Conservation (phyloP, 805 yeast species). For the Monosporozyma unispora region DNA sequence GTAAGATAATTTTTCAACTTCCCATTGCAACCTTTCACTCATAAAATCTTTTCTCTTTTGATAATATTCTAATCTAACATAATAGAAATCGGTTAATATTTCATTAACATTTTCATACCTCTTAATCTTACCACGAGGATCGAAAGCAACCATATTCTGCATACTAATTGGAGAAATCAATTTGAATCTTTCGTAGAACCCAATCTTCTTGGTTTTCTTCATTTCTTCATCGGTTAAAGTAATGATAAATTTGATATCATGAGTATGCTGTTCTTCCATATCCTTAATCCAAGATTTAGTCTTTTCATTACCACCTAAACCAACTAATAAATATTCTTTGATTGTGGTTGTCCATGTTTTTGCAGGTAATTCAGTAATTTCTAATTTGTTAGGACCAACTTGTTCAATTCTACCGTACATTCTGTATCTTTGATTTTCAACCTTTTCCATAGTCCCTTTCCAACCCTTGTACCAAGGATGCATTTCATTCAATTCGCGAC, state of each 20-base stretch:
- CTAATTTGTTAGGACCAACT: slow-evolving; percentile 68
- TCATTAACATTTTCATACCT: slow-evolving; percentile 69
- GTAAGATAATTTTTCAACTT: slow-evolving; percentile 60
- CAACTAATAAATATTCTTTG: slow-evolving; percentile 74
- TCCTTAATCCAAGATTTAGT: slow-evolving; percentile 81
- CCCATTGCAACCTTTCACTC: slow-evolving; percentile 59
- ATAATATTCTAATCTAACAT: slow-evolving; percentile 78
- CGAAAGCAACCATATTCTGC: slow-evolving; percentile 93
- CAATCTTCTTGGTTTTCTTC: slow-evolving; percentile 65
- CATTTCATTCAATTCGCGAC: slow-evolving; percentile 63
- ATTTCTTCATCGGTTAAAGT: slow-evolving; percentile 72
- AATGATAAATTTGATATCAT: slow-evolving; percentile 69
- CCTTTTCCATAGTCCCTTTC: slow-evolving; percentile 70
- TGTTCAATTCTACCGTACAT: slow-evolving; percentile 77
- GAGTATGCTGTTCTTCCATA: slow-evolving; percentile 88
- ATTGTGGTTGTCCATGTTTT: slow-evolving; percentile 86
- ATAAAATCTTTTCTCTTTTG: slow-evolving; percentile 82
- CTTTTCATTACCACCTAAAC: slow-evolving; percentile 69
- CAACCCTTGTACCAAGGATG: slow-evolving; percentile 94
- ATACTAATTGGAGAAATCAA: slow-evolving; percentile 58
- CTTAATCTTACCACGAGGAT: slow-evolving; percentile 77
- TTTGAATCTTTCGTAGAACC: slow-evolving; percentile 78
- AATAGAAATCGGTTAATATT: slow-evolving; percentile 76
- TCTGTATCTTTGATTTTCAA: slow-evolving; percentile 58
- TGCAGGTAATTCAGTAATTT: slow-evolving; percentile 87